A percentile compares a stretch with the other conserved stretches of the same genome.
Evolutionary conservation across 805 yeast species (phyloP).

Genomic region (Teunomyces stri): DNA sequence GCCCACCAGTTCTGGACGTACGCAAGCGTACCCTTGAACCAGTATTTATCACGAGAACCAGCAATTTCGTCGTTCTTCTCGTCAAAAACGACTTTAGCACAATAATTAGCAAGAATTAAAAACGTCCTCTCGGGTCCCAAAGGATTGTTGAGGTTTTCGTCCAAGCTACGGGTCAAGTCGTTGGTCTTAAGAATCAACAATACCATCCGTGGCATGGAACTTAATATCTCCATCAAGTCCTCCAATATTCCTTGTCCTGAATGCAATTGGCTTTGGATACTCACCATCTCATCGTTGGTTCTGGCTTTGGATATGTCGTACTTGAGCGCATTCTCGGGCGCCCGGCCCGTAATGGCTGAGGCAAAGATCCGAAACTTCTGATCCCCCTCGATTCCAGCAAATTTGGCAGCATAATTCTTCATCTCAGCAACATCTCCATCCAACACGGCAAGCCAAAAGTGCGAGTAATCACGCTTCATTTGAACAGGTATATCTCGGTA

Average conservation of each 20-base stretch:
- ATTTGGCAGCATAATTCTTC: constrained; percentile 69
- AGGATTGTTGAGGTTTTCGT: constrained; percentile 78
- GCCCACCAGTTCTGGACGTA: constrained; percentile 29
- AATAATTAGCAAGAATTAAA: constrained; percentile 83
- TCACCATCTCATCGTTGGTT: constrained; percentile 57
- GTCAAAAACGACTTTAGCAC: constrained; percentile 75
- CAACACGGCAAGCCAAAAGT: constrained; percentile 86
- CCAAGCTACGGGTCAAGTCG: constrained; percentile 86
- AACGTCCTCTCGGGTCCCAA: constrained; percentile 87
- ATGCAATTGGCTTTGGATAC: constrained; percentile 61
- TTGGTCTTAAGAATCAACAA: constrained; percentile 87
- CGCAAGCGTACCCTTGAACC: constrained; percentile 16
- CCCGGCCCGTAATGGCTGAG: constrained; percentile 94
- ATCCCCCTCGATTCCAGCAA: constrained; percentile 75
- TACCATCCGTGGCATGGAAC: constrained; percentile 81
- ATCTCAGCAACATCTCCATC: constrained; percentile 65
- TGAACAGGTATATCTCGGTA: constrained; percentile 79
- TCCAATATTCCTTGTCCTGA: constrained; percentile 62
- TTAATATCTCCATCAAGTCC: constrained; percentile 74
- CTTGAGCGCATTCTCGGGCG: constrained; percentile 68
- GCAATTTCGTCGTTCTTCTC: constrained; percentile 51
- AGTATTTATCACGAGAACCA: constrained; percentile 14
- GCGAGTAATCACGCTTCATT: constrained; percentile 80
- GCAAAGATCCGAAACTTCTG: constrained; percentile 78
- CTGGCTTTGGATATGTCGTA: constrained; percentile 58